These are phyloP conservation scores for Calocybe gangraenosa DNA, from an alignment of 768 basidiomycete genomes.

Conservation along the genomic window DNA sequence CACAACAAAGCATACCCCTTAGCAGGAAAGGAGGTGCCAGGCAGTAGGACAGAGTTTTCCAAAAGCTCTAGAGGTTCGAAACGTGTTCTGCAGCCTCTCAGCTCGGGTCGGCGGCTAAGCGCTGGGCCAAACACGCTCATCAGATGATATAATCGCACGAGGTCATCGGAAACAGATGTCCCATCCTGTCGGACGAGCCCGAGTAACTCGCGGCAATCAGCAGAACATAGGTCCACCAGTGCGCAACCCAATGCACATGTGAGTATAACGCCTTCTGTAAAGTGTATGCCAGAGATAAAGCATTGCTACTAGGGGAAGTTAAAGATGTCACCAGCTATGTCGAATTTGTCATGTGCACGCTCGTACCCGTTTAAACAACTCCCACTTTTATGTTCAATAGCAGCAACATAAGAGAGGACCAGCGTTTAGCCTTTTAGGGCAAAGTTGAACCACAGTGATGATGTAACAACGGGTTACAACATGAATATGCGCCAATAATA, in stretches of 20 bases:
- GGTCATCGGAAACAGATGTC: conserved; percentile 3
- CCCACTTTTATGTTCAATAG: no score
- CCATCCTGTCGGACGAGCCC: neutral
- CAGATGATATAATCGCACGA: conserved; percentile 7
- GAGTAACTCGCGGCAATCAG: conserved; percentile 3
- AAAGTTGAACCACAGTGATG: no score
- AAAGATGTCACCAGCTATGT: no score
- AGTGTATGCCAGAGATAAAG: no score
- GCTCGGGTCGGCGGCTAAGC: conserved; percentile 3
- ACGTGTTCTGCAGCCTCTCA: conserved; percentile 1
- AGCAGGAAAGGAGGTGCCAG: conserved; percentile 2
- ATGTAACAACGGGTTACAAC: no score
- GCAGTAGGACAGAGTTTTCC: conserved; percentile 1
- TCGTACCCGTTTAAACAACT: no score
- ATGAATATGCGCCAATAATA: neutral
- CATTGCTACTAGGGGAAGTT: neutral
- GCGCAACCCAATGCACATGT: no score
- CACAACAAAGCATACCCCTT: neutral
- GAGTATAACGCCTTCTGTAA: no score
- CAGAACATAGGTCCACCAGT: neutral
- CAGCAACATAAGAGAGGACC: no score
- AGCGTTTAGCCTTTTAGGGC: conserved; percentile 1
- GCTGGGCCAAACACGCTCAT: neutral
- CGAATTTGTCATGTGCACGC: no score
- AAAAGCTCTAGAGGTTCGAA: neutral